Evolutionary conservation across 2,329 filamentous ascomycete species (phyloP), one percentile per base, ranked within the genome.

Genomic region (Amauroascus niger): DNA sequence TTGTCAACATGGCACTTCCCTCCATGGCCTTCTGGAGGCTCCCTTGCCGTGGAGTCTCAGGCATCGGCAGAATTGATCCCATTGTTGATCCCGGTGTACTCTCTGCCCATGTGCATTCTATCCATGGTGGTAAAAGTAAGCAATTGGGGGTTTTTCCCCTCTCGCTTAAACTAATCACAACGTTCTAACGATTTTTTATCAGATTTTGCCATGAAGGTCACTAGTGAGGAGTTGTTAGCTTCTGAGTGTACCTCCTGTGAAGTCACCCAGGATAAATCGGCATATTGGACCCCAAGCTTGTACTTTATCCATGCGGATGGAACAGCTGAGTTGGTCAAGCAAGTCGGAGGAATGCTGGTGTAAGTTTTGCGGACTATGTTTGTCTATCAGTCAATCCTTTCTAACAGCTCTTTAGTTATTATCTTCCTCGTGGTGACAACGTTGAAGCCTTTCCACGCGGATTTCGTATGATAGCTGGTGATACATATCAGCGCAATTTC

Each of bases 11-110:
- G 39, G 39, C 43, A 20, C 57, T 59, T 28, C 58, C 63, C 41
- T 76, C 75, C 45, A 65, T 78, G 61, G 89, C 86, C 56, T 95
- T 95, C 71, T 95, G 87, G 87, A 87, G 89, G 66, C 86, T 95
- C 79, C 85, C 88, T 63, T 95, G 88, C 70, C 84, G 80, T 61
- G 83, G 82, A 53, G 78, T 79, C 45, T 75, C 82, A 59, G 87
- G 82, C 58, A 67, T 87, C 54, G 85, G 81, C 48, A 80, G 87
- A 54, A 75, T 95, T 39, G 88, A 95, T 65, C 88, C 88, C 16
- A 75, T 95, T 53, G 76, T 93, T 53, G 76, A 80, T 55, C 78
- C 78, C 2, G 83, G 81, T 48, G 61, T 64, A 18, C 58, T 81
- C 32, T 79, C 83, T 8, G 67, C 75, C 55, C 89, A 95, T 69